phyloP scores from a whole-genome alignment of 352 stramenopile species.

The Phytopythium oedochilum region DNA sequence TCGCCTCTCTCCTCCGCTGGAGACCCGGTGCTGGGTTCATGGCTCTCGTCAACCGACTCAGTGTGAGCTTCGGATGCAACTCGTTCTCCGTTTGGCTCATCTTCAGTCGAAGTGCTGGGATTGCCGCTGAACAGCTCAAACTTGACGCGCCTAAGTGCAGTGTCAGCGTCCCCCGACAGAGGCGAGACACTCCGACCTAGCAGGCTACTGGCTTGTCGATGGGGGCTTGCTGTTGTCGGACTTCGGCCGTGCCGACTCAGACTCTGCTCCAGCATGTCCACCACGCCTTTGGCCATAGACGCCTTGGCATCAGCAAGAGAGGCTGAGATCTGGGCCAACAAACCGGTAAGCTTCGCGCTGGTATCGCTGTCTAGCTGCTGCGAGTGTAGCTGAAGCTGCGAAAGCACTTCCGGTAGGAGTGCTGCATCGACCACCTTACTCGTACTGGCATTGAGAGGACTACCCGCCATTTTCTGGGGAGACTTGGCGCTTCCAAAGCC shows the following conservation, averaged over 20 bases:
- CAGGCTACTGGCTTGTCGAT: background rate
- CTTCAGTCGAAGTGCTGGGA: background rate
- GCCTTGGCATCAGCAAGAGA: slow-evolving; percentile 17
- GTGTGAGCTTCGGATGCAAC: background rate
- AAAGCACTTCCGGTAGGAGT: slow-evolving; percentile 15
- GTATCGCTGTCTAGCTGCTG: slow-evolving; percentile 22
- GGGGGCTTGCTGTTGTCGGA: background rate
- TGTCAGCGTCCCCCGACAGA: background rate
- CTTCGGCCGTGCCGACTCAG: slow-evolving; percentile 6
- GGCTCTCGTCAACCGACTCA: slow-evolving; percentile 1
- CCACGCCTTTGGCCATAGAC: slow-evolving; percentile 8
- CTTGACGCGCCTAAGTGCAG: slow-evolving; percentile 1
- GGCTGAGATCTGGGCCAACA: slow-evolving; percentile 18
- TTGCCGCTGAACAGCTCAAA: background rate
- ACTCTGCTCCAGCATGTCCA: slow-evolving; percentile 22
- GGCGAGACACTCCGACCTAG: background rate
- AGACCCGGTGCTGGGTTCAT: background rate
- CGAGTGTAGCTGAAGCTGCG: slow-evolving; percentile 19
- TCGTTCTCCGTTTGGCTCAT: background rate
- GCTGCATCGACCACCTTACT: background rate
- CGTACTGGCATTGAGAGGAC: background rate
- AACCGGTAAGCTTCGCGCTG: slow-evolving; percentile 14
- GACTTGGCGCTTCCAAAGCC: background rate
- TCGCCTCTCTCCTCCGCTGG: background rate
- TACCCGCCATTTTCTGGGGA: background rate